A percentile compares a stretch with the other conserved stretches of the same genome.
Conservation (phyloP, 2,329 filamentous ascomycete genomes). For the Phoma sp. region DNA sequence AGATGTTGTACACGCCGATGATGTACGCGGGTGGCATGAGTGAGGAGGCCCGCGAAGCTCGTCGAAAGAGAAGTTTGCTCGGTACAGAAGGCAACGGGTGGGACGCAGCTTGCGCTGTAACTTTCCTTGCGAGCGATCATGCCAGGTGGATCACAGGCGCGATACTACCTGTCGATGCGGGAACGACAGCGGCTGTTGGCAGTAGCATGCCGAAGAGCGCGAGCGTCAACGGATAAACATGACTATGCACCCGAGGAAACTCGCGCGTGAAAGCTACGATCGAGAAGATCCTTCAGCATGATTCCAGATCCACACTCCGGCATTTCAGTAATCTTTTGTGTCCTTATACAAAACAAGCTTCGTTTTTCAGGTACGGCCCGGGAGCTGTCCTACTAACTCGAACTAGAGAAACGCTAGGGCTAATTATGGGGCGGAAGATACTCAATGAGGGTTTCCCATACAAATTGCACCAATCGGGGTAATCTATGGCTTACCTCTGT, state of each 20-base stretch:
- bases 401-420: not conserved
- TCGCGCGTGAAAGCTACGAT: not conserved
- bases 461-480: slow-evolving; percentile 22
- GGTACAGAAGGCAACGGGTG: slow-evolving; percentile 62
- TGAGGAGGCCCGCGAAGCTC: slow-evolving; percentile 56
- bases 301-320: not conserved
- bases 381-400: not conserved
- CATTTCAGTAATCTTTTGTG: not conserved
- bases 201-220: slow-evolving; percentile 29
- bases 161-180: slow-evolving; percentile 40
- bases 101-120: slow-evolving; percentile 60
- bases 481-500: slow-evolving; percentile 1
- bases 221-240: slow-evolving; percentile 32
- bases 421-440: not conserved
- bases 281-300: not conserved
- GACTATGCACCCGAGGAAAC: not conserved
- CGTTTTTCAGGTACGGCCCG: not conserved
- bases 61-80: slow-evolving; percentile 58
- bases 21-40: slow-evolving; percentile 60
- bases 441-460: not conserved
- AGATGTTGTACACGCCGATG: slow-evolving; percentile 63
- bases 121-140: slow-evolving; percentile 60
- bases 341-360: not conserved
- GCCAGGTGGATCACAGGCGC: slow-evolving; percentile 58
- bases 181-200: slow-evolving; percentile 36